These are phyloP conservation scores for Candida tunisiensis DNA, from an alignment of 1,139 yeast species.

Conservation along the genomic window DNA sequence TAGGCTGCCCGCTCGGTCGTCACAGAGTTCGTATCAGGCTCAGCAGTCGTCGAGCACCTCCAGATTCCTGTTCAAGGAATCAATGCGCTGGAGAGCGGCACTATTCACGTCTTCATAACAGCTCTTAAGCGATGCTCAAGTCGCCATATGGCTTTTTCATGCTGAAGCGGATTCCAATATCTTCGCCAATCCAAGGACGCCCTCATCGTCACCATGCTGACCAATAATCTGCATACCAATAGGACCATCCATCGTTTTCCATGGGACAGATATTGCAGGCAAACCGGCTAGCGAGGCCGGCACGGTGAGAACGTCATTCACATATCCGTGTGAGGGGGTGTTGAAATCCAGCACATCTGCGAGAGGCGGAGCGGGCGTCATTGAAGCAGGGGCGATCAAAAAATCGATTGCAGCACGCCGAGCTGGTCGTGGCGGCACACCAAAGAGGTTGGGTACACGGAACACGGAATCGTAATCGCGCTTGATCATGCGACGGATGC, in stretches of 20 bases:
- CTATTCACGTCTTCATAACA: too few species aligned
- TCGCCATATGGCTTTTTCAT: too few species aligned
- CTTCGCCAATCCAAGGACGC: too few species aligned
- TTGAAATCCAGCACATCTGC: slow-evolving; percentile 21
- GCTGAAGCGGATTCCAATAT: too few species aligned
- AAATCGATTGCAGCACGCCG: slow-evolving; percentile 39
- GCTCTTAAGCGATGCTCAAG: too few species aligned
- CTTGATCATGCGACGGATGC: slow-evolving; percentile 41
- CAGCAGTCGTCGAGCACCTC: too few species aligned
- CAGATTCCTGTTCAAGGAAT: too few species aligned
- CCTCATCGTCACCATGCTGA: slow-evolving; percentile 68
- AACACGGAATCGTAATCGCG: slow-evolving; percentile 54
- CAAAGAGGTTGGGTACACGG: slow-evolving; percentile 29
- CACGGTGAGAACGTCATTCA: slow-evolving; percentile 73
- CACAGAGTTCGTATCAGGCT: too few species aligned
- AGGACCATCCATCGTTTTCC: slow-evolving; percentile 14
- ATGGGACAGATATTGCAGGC: slow-evolving; percentile 71
- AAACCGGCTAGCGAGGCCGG: slow-evolving; percentile 88
- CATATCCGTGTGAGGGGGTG: slow-evolving; percentile 47
- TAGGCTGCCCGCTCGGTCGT: not conserved
- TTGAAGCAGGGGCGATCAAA: slow-evolving; percentile 56
- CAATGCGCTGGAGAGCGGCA: too few species aligned
- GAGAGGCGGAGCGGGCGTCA: slow-evolving; percentile 39
- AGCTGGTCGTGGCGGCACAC: slow-evolving; percentile 3
- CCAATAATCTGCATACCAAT: slow-evolving; percentile 71